Evolutionary conservation across 176 grass and related monocot genomes (phyloP), one percentile per base, ranked within the genome.

Genomic region (Pharus latifolius): DNA sequence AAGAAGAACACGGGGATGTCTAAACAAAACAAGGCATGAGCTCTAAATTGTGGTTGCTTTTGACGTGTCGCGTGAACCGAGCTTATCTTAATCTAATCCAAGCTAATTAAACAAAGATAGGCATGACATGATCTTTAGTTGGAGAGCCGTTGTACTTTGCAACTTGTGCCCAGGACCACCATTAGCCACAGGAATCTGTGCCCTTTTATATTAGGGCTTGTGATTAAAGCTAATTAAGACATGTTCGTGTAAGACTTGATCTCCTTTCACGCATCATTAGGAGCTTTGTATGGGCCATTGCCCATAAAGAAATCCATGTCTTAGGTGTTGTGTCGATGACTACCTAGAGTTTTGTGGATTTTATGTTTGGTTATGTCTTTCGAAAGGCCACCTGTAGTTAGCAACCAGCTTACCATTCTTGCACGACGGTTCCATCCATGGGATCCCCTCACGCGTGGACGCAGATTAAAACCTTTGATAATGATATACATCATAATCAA

Each of bases 191-290:
- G 47, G 73, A 76, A 75, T 88, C 59, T 76, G 67, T 77, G 30
- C 63, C 72, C 50, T 60, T 80, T 53, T 74, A 64, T 64, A 25
- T 22, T 59, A 11, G 32, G 35, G 51, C 57, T 38, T 78, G 53
- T 67, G 62, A 61, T 48, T 74, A 85, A 53, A 80, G 71, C 30
- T 74, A 65, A 85, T 58, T 44, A 74, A 80, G 54, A 85, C 51
- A 28, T 67, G 27, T 79, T 78, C 24, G 15, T 25, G 55, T 58
- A 25, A 33, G 28, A 58, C 10, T 26, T 78, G 9, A 54, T 79
- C 68, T 34, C 43, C 67, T 67, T 84, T 78, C 75, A 84, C 75
- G 75, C 75, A 70, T 79, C 67, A 78, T 85, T 85, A 55, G 83
- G 54, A 85, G 77, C 76, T 75, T 70, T 83, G 49, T 55, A 48